Conservation (phyloP, 345 rosid genomes). For the Cardamine chenopodiifolia region DNA sequence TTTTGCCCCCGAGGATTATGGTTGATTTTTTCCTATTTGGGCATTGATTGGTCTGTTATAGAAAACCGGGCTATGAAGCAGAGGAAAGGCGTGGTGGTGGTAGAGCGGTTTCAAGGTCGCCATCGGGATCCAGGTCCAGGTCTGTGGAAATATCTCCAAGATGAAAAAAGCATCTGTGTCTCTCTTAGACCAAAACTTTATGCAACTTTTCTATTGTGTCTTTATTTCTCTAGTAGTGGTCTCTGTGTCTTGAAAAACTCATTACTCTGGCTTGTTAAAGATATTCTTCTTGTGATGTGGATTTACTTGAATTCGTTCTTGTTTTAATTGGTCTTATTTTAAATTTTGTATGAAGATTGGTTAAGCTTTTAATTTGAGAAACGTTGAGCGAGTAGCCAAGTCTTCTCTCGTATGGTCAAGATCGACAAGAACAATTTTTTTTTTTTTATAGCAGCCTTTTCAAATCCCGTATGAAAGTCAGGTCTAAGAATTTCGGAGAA, state of each 20-base stretch:
- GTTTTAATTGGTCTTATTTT: not conserved
- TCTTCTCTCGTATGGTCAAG: conserved; percentile 1
- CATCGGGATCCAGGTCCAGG: conserved; percentile 75
- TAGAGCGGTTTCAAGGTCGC: conserved; percentile 60
- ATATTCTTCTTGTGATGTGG: not conserved
- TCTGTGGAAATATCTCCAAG: conserved; percentile 64
- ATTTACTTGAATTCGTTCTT: not conserved
- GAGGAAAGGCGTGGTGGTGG: conserved; percentile 51
- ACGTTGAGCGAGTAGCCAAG: not conserved
- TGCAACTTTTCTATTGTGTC: conserved; percentile 4
- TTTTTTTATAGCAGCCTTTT: not conserved
- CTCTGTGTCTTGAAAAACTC: not conserved
- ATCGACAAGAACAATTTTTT: not conserved
- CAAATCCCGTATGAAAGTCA: not conserved
- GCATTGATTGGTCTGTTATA: conserved; percentile 33
- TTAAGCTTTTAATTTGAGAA: conserved; percentile 14
- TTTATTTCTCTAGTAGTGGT: conserved; percentile 4
- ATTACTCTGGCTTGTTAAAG: conserved; percentile 24
- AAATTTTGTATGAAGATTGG: conserved; percentile 17
- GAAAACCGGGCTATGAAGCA: conserved; percentile 52
- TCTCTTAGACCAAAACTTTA: conserved; percentile 4
- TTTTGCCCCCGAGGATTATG: not conserved
- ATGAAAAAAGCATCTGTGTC: conserved; percentile 10
- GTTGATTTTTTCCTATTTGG: not conserved
- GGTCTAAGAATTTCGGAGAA: conserved; percentile 10